phyloP scores from a whole-genome alignment of 1,139 yeast genomes.

The Yamadazyma membranifaciens region DNA sequence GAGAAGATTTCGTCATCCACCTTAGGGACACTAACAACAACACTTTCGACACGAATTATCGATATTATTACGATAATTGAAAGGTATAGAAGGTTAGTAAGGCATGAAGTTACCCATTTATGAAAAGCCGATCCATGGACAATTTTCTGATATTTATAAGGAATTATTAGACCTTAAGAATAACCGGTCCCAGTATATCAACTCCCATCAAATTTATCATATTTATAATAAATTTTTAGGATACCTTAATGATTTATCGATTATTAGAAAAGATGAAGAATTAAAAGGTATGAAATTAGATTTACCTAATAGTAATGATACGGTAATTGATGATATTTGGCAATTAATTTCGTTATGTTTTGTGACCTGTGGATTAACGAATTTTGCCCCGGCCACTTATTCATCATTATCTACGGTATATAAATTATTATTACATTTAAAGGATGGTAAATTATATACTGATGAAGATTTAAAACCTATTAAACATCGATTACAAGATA shows the following conservation, averaged over 20 bases:
- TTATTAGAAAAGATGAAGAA: slow-evolving; percentile 49
- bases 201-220: slow-evolving; percentile 59
- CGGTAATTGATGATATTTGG: slow-evolving; percentile 82
- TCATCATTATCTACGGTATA: slow-evolving; percentile 84
- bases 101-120: slow-evolving; percentile 36
- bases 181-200: slow-evolving; percentile 61
- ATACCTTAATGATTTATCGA: slow-evolving; percentile 48
- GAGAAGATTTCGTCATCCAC: too few species aligned
- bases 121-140: slow-evolving; percentile 51
- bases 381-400: slow-evolving; percentile 91
- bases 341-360: slow-evolving; percentile 82
- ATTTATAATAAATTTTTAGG: slow-evolving; percentile 55
- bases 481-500: slow-evolving; percentile 65
- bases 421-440: slow-evolving; percentile 75
- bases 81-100: not conserved
- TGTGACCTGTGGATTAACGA: slow-evolving; percentile 85
- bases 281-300: slow-evolving; percentile 40
- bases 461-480: slow-evolving; percentile 80
- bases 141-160: slow-evolving; percentile 48
- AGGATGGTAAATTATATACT: slow-evolving; percentile 79
- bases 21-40: not conserved
- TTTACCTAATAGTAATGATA: slow-evolving; percentile 54
- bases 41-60: not conserved
- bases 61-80: too few species aligned
- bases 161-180: slow-evolving; percentile 57